Percentiles rank a stretch among this genome's conserved stretches.
Conservation (phyloP, 176 grass and related monocot genomes). For the Rhipidocladum racemiflorum region DNA sequence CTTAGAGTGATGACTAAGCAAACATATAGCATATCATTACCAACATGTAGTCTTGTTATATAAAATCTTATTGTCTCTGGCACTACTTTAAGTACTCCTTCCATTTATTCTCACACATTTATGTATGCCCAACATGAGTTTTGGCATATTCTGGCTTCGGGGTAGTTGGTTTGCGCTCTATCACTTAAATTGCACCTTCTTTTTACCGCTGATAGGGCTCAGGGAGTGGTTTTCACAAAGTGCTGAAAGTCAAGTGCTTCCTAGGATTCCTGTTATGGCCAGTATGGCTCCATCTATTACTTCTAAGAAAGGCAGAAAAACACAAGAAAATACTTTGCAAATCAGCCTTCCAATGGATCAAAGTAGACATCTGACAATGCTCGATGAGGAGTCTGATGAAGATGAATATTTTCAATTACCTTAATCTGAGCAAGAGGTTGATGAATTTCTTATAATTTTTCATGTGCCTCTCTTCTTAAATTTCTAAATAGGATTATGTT, state of each 20-base stretch:
- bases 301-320: conserved; percentile 67
- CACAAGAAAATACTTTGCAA: conserved; percentile 49
- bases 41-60: too few species aligned
- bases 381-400: conserved; percentile 92
- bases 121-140: conserved; percentile 17
- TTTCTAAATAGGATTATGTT: conserved; percentile 28
- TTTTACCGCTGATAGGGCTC: conserved; percentile 49
- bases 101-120: too few species aligned
- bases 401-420: conserved; percentile 67
- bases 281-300: conserved; percentile 52
- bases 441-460: conserved; percentile 23
- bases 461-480: not conserved
- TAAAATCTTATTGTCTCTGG: too few species aligned
- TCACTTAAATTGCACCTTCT: not conserved
- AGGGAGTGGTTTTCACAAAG: conserved; percentile 98
- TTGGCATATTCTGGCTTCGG: not conserved
- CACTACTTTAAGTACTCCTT: too few species aligned
- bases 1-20: too few species aligned
- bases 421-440: conserved; percentile 66
- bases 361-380: conserved; percentile 47
- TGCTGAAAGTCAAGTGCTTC: conserved; percentile 66
- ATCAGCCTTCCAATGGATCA: conserved; percentile 37
- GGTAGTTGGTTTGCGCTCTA: not conserved
- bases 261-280: conserved; percentile 80
- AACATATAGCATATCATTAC: too few species aligned